Evolutionary conservation across 176 grass and related monocot genomes (phyloP).

Genomic region (Zea luxurians): DNA sequence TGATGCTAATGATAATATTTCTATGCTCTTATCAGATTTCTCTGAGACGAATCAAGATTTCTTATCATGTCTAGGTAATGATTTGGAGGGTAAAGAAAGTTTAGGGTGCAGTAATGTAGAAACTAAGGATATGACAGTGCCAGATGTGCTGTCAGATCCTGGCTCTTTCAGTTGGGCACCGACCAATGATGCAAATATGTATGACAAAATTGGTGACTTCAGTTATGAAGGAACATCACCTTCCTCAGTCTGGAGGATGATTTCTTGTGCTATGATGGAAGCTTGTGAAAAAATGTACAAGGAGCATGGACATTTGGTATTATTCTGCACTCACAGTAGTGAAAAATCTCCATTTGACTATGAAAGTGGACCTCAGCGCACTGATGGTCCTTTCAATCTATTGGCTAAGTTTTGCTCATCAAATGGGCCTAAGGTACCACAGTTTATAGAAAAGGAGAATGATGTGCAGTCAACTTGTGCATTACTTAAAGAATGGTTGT

Average conservation of each 20-base stretch:
- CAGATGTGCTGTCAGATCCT: slow-evolving; percentile 23
- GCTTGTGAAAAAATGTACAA: slow-evolving; percentile 75
- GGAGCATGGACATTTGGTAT: slow-evolving; percentile 69
- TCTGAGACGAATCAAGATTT: slow-evolving; percentile 60
- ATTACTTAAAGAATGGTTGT: slow-evolving; percentile 79
- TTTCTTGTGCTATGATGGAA: slow-evolving; percentile 70
- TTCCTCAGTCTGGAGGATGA: slow-evolving; percentile 77
- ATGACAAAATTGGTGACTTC: slow-evolving; percentile 85
- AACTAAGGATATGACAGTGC: slow-evolving; percentile 25
- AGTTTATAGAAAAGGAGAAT: slow-evolving; percentile 52
- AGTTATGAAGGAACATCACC: slow-evolving; percentile 77
- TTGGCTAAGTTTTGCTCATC: slow-evolving; percentile 77
- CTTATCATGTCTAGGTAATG: slow-evolving; percentile 54
- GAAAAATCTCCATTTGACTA: slow-evolving; percentile 41
- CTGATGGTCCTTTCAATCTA: slow-evolving; percentile 38
- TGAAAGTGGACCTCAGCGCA: slow-evolving; percentile 43
- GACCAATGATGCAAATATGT: slow-evolving; percentile 39
- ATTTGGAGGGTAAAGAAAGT: slow-evolving; percentile 42
- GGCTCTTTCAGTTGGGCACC: slow-evolving; percentile 29
- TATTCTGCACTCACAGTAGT: slow-evolving; percentile 58
- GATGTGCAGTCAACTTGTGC: slow-evolving; percentile 66
- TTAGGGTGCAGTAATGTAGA: slow-evolving; percentile 32
- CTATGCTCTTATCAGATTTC: slow-evolving; percentile 58
- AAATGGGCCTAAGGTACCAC: slow-evolving; percentile 48
- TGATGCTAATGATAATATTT: slow-evolving; percentile 68